Percentiles rank a stretch among this genome's conserved stretches.
Conservation (phyloP, 164 flowering plant genomes). For the Chimonanthus praecox region DNA sequence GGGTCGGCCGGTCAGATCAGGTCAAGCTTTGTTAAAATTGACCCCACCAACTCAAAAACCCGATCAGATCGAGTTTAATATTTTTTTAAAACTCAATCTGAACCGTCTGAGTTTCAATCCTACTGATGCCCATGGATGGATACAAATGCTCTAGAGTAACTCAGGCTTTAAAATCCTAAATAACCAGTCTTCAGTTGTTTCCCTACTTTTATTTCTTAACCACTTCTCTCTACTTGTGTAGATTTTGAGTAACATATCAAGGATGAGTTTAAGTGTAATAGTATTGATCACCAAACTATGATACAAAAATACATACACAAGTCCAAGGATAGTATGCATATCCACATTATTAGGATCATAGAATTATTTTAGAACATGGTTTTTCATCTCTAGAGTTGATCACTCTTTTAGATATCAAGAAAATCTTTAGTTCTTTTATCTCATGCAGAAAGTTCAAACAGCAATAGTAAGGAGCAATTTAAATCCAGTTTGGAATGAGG, state of each 20-base stretch:
- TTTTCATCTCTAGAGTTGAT: background rate
- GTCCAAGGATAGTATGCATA: background rate
- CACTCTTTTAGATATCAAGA: background rate
- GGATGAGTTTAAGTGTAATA: no score
- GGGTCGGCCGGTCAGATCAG: no score
- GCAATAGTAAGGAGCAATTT: conserved; percentile 68
- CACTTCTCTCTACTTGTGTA: background rate
- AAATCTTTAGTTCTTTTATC: background rate
- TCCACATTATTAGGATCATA: background rate
- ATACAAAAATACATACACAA: no score
- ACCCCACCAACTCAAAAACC: no score
- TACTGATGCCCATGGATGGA: background rate
- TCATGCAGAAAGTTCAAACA: conserved; percentile 65
- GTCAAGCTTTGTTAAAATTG: no score
- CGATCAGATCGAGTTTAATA: no score
- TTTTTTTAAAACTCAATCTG: no score
- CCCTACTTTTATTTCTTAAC: background rate
- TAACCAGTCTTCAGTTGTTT: background rate
- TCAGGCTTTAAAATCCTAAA: background rate
- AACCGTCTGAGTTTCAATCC: no score
- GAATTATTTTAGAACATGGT: background rate
- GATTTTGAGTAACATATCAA: background rate
- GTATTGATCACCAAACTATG: background rate
- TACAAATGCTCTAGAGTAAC: background rate
- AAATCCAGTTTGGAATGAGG: conserved; percentile 96